Percentiles rank a stretch among this genome's conserved stretches.
Evolutionary conservation across 179 eudicot species (phyloP).

Genomic region (Gypsophila paniculata): DNA sequence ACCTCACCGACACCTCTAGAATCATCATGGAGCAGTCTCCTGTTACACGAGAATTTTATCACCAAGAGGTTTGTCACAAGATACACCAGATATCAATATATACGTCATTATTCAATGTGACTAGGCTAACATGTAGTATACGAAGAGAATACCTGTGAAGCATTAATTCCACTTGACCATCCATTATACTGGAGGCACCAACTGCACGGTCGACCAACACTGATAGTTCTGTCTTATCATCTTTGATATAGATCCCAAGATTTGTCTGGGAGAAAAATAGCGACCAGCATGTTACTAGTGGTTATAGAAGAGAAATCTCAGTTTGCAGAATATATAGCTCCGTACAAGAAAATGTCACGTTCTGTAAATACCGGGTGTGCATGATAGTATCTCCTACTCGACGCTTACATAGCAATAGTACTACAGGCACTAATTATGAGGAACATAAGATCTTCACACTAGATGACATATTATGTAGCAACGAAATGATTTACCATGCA

Average conservation of each 20-base stretch:
- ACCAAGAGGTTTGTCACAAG: not conserved
- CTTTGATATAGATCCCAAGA: constrained; percentile 79
- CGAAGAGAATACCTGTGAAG: constrained; percentile 61
- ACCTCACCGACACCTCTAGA: constrained; percentile 87
- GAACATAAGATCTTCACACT: no score
- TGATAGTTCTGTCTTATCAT: constrained; percentile 63
- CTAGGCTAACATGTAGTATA: not conserved
- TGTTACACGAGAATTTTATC: constrained; percentile 21
- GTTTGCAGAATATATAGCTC: no score
- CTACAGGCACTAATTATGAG: no score
- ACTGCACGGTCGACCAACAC: constrained; percentile 89
- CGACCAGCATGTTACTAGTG: not conserved
- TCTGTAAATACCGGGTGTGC: no score
- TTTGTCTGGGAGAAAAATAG: constrained; percentile 49
- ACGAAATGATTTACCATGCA: not conserved
- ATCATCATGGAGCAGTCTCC: constrained; percentile 88
- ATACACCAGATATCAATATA: not conserved
- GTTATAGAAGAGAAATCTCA: no score
- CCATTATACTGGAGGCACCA: constrained; percentile 84
- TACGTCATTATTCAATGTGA: not conserved
- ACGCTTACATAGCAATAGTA: no score
- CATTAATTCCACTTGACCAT: constrained; percentile 94
- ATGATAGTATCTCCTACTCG: no score
- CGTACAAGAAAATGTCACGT: no score
- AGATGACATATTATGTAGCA: not conserved